A percentile compares a stretch with the other conserved stretches of the same genome.
Evolutionary conservation across 1,139 yeast genomes (phyloP).

Genomic region (Tardiomyces digboiensis): DNA sequence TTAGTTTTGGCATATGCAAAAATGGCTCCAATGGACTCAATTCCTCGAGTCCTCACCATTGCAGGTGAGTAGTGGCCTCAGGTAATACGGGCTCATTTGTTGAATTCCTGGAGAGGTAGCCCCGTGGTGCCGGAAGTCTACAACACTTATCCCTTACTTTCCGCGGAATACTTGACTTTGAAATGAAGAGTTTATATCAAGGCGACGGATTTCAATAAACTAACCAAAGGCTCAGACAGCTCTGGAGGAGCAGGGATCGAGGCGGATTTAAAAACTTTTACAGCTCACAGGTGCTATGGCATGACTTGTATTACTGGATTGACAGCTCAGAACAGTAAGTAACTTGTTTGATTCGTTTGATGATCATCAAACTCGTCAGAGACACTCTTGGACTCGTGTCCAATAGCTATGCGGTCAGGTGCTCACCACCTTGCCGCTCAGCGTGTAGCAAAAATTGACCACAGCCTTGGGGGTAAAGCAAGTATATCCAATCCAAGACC

Average conservation of each 20-base stretch:
- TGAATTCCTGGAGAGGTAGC: no score
- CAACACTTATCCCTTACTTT: no score
- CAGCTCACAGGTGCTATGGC: conserved; percentile 74
- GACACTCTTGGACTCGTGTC: no score
- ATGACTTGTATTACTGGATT: conserved; percentile 73
- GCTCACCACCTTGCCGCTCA: neutral
- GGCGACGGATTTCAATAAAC: no score
- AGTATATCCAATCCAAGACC: conserved; percentile 37
- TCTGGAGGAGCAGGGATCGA: conserved; percentile 97
- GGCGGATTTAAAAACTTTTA: conserved; percentile 80
- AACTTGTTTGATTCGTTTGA: no score
- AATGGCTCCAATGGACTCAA: neutral
- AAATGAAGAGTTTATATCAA: no score
- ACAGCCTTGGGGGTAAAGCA: conserved; percentile 39
- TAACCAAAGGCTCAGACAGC: conserved; percentile 64
- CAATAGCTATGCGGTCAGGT: no score
- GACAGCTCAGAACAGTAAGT: conserved; percentile 62
- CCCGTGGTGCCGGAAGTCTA: no score
- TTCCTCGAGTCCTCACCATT: neutral
- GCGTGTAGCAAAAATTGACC: neutral
- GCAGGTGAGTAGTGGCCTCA: neutral
- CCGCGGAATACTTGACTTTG: no score
- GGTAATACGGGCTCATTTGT: no score
- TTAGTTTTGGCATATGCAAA: no score
- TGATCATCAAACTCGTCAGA: no score